Conservation (phyloP, 163 green algal genomes). For the Volvox carteri region DNA sequence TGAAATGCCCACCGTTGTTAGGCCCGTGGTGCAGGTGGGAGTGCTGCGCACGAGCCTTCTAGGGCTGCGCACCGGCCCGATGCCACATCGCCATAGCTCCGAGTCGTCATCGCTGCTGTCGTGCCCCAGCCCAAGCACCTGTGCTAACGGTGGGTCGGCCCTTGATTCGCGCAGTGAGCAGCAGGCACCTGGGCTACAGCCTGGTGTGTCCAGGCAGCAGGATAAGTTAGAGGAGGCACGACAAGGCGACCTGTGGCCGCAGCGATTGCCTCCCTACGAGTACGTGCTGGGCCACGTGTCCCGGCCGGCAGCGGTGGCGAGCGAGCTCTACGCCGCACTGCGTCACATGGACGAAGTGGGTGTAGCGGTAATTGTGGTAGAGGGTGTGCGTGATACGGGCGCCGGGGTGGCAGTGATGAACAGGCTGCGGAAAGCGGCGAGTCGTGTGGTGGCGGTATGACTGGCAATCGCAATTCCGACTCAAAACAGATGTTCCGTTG, state of each 20-base stretch:
- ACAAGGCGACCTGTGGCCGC: too few relatives aligned
- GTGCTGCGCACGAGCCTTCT: slow-evolving; percentile 11
- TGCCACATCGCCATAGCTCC: background rate
- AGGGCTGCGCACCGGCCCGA: background rate
- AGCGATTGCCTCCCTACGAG: slow-evolving; percentile 25
- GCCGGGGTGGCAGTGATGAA: slow-evolving; percentile 76
- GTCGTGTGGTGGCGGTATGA: slow-evolving; percentile 51
- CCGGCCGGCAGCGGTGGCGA: slow-evolving; percentile 55
- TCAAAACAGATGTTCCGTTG: too few relatives aligned
- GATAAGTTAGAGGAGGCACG: too few relatives aligned
- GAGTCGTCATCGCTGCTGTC: background rate
- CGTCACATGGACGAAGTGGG: slow-evolving; percentile 60
- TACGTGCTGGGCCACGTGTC: slow-evolving; percentile 66
- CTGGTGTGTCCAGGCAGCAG: too few relatives aligned
- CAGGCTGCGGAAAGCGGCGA: slow-evolving; percentile 71
- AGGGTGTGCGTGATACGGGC: slow-evolving; percentile 64
- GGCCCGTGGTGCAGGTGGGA: slow-evolving; percentile 19
- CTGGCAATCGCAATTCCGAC: too few relatives aligned
- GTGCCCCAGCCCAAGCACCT: background rate
- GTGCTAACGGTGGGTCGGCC: background rate
- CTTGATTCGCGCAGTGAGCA: too few relatives aligned
- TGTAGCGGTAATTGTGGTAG: slow-evolving; percentile 63
- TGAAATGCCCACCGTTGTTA: background rate
- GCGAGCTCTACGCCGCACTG: slow-evolving; percentile 68
- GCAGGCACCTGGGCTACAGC: background rate